Evolutionary conservation across 78 protist genomes (phyloP), one percentile per base, ranked within the genome.

Genomic region (Cyanophora paradoxa): DNA sequence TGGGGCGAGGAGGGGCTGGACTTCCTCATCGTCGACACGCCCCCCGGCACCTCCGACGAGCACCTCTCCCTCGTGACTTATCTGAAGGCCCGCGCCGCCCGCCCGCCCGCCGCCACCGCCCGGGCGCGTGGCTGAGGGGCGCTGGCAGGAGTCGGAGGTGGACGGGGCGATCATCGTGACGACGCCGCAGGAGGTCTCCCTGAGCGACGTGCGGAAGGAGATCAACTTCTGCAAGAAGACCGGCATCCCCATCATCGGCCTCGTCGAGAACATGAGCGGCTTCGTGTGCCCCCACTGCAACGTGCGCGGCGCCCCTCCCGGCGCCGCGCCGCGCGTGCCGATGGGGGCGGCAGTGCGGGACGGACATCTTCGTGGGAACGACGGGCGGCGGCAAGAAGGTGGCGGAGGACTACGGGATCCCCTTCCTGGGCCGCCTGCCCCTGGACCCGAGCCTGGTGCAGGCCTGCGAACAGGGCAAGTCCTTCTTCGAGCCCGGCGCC

Each of bases 31-130:
- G 59, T 98, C 33, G 99, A 97, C 81, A 97, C 99, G 19, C 99
- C 99, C 3, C 93, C 94, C 19, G 99, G 99, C 19, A 98, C 99
- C 0, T 92, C 97, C 0, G 99, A 98, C 75, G 99, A 98, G 79
- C 99, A 98, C 89, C 52, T 98, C 33, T 80, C 97, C 3, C 46
- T 93, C 36, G 92, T 90, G 16, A 77, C 84, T 46, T 77, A 65
- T 44, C 83, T 97, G 31, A 33, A 72, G 44, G 4, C 10, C 28
- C 11, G 68, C 6, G 6, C 13, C 10, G 26, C 50, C 13, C 50
- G 50, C 13, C 7, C 13, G 24, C 24, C 7, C 24, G 50, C 13
- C 13, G 50, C 50, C 7, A 44, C 7, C 13, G 13, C 50, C 24
- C 7, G 50, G 50, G 13, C 50, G 13, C 50, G 13, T 7, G 13